phyloP scores from a whole-genome alignment of 2,329 filamentous ascomycete species.

The Cadophora sp. region DNA sequence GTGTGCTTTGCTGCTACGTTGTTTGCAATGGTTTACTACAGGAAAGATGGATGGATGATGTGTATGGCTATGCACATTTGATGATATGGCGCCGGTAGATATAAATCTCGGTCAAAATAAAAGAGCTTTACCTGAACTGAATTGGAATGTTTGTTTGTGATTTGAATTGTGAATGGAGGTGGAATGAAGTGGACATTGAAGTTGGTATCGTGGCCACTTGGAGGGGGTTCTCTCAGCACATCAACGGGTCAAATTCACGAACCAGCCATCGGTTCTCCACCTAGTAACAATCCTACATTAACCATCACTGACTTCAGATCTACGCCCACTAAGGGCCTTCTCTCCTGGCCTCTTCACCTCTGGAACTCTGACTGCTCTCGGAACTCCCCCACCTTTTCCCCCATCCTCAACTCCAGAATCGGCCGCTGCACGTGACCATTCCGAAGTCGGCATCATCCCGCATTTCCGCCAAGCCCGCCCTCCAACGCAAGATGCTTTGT shows the following conservation, averaged over 20 bases:
- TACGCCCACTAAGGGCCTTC: too few relatives aligned
- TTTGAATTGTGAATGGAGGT: too few relatives aligned
- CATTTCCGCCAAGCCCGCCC: background rate
- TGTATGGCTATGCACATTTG: slow-evolving; percentile 29
- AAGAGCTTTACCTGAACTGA: slow-evolving; percentile 19
- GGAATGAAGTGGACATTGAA: too few relatives aligned
- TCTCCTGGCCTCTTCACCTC: background rate
- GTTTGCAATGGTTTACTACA: background rate
- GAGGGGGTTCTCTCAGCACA: too few relatives aligned
- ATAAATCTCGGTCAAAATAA: slow-evolving; percentile 33
- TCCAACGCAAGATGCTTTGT: background rate
- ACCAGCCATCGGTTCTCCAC: too few relatives aligned
- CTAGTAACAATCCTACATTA: too few relatives aligned
- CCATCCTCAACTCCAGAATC: background rate
- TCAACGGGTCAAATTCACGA: too few relatives aligned
- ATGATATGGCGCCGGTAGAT: slow-evolving; percentile 34
- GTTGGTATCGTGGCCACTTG: too few relatives aligned
- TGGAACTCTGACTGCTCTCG: background rate
- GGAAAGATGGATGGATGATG: slow-evolving; percentile 15
- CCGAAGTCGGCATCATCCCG: slow-evolving; percentile 14
- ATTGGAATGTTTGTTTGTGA: too few relatives aligned
- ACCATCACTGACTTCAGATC: too few relatives aligned
- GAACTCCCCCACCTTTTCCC: background rate
- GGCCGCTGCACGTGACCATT: background rate
- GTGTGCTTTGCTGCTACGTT: slow-evolving; percentile 24